phyloP scores from a whole-genome alignment of 1,284 basidiomycete species.

The Takashimella koratensis region DNA sequence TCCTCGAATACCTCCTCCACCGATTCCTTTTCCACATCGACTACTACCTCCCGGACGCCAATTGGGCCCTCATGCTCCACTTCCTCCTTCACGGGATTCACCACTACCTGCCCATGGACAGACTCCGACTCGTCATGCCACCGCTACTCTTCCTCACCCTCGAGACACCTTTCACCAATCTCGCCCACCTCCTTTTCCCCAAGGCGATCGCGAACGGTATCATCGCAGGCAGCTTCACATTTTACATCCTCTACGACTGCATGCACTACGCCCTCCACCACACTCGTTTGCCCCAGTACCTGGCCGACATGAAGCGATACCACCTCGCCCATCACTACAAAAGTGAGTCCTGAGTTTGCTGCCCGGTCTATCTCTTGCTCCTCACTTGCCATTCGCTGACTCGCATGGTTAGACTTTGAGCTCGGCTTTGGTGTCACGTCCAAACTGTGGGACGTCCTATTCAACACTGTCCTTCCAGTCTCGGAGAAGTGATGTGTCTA shows the following conservation, averaged over 20 bases:
- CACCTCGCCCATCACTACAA: constrained; percentile 98
- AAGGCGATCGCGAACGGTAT: constrained; percentile 82
- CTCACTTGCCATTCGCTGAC: constrained; percentile 6
- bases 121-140: constrained; percentile 94
- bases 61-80: constrained; percentile 76
- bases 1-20: constrained; percentile 93
- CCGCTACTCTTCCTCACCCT: constrained; percentile 77
- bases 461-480: constrained; percentile 73
- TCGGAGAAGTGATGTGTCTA: constrained; percentile 25
- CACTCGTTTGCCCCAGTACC: constrained; percentile 80
- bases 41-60: constrained; percentile 77
- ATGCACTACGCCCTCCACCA: constrained; percentile 93
- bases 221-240: constrained; percentile 84
- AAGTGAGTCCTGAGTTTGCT: constrained; percentile 54
- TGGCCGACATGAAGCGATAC: constrained; percentile 92
- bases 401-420: constrained; percentile 66
- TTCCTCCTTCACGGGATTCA: constrained; percentile 95
- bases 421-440: constrained; percentile 95
- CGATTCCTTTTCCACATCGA: constrained; percentile 98
- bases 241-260: constrained; percentile 86
- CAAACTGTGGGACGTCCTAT: constrained; percentile 93
- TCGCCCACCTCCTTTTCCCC: constrained; percentile 83
- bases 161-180: constrained; percentile 80
- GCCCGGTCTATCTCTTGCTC: background rate
- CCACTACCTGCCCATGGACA: constrained; percentile 97